Conservation (phyloP, 106 monocot species). For the Dendrobium huoshanense region DNA sequence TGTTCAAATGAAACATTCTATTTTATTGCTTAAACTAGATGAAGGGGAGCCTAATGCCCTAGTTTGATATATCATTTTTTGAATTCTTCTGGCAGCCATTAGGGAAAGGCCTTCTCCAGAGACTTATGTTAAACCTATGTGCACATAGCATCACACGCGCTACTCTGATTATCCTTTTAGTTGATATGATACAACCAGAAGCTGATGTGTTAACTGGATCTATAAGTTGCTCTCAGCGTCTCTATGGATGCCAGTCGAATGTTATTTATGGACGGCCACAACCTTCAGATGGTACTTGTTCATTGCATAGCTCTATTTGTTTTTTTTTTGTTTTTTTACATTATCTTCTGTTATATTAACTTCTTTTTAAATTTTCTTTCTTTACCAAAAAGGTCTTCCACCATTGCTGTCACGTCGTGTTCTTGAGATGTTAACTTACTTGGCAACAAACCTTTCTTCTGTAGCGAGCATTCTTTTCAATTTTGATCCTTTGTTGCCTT, state of each 20-base stretch:
- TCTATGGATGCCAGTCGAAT: constrained; percentile 69
- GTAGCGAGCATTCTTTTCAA: constrained; percentile 46
- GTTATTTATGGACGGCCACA: constrained; percentile 57
- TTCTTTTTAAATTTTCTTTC: not conserved
- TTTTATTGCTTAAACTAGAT: not conserved
- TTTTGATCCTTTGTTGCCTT: constrained; percentile 27
- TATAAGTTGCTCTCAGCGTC: constrained; percentile 17
- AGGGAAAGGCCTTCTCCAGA: constrained; percentile 71
- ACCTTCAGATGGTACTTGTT: constrained; percentile 36
- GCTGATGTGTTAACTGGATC: constrained; percentile 24
- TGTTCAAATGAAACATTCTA: not conserved
- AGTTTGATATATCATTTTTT: not conserved
- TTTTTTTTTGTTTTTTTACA: not conserved
- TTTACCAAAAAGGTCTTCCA: constrained; percentile 42
- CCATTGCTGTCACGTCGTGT: constrained; percentile 59
- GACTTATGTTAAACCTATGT: constrained; percentile 66
- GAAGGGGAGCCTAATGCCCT: not conserved
- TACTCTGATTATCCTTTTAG: constrained; percentile 33
- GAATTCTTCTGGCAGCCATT: constrained; percentile 42
- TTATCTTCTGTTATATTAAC: constrained; percentile 4
- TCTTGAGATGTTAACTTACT: constrained; percentile 57
- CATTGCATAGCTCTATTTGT: not conserved
- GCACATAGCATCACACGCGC: constrained; percentile 50
- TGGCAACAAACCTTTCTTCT: constrained; percentile 49
- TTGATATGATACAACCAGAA: constrained; percentile 62